Base-by-base conservation (phyloP, 495 filamentous ascomycete species). In the Penicillium cataractarum region DNA sequence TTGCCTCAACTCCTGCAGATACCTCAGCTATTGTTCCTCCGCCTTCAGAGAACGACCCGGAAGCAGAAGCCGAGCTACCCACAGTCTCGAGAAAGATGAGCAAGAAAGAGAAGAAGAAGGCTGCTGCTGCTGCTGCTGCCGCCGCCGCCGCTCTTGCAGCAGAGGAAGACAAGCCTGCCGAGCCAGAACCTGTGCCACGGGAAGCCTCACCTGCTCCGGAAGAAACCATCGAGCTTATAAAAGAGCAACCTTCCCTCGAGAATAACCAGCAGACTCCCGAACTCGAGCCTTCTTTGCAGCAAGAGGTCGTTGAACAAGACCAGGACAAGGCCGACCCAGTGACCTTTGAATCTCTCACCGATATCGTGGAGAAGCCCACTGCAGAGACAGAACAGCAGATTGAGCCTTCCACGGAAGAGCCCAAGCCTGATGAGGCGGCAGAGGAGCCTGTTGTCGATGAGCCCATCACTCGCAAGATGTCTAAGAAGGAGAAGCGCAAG, bases 401-500 rank as follows among this genome's bases (percentile, higher is more conserved):
- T 10, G 58, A 53, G 8, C n/a, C 24, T 29, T 19, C 49, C 3
- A 27, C 13, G 0, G 53, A 56, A 19, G 39, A 39, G 15, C n/a
- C 31, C 10, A 31, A 33, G 21, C 29, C 6, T 1, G 44, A 51
- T 13, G 46, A 50, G 37, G 57, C 12, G 7, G 22, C 21, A 39
- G 57, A 49, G 10, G 52, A 55, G 42, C 24, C 40, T 37, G 51
- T 29, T 40, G 26, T 39, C 15, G 51, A 48, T 24, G 59, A 55
- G 40, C 40, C 53, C 3, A 35, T 48, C 21, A 31, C 58, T 27
- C 71, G 71, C 9, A 76, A 77, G 49, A 52, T 73, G 22, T 76
- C 76, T 4, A 78, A 79, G 65, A 78, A 76, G 51, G 75, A 80
- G 50, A 80, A 76, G 63, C 76, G 65, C 54, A 82, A 80, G 54